Evolutionary conservation across 495 filamentous ascomycete species (phyloP), one percentile per base, ranked within the genome.

Genomic region (Neohortaea acidophila): DNA sequence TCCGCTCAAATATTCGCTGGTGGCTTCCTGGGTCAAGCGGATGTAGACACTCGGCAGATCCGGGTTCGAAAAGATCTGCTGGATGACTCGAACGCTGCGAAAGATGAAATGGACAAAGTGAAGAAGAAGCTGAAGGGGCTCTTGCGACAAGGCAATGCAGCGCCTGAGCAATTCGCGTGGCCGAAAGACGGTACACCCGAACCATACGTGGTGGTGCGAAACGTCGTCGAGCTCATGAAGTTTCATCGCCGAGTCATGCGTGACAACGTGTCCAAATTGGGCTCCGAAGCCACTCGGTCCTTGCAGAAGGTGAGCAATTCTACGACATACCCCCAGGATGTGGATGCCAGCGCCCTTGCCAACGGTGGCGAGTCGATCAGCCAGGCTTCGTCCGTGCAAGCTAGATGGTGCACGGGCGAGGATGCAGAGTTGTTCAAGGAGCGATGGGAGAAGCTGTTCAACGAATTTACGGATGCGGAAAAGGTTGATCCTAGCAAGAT

Each of bases 31-130:
- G 77, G 84, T 39, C 71, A 81, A 56, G 86, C 91, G 57, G 79
- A 93, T 29, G 59, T 93, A 12, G 74, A 81, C 0, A 71, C 81
- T 28, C 79, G 89, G 38, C 80, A 76, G 38, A 86, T 94, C 46
- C 77, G 75, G 34, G 72, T 96, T 41, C 73, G 89, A 29, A 97
- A 97, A 56, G 85, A 96, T 57, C 67, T 97, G 2, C 66, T 97
- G 5, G 89, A 97, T 56, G 89, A 97, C 53, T 93, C 84, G 1
- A 97, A 97, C 60, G 89, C 89, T n/a, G 89, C 89, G 37, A 97
- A 97, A 57, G 91, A 96, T 59, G 86, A 91, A 49, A 97, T 94
- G 86, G 89, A 97, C 59, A 94, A 91, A 56, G 89, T 97, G 32
- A 97, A 97, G 67, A 96, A 94, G 70, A 94, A 91, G 72, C 66